phyloP scores from a whole-genome alignment of 2,329 filamentous ascomycete genomes.

The Dissoconium aciculare region DNA sequence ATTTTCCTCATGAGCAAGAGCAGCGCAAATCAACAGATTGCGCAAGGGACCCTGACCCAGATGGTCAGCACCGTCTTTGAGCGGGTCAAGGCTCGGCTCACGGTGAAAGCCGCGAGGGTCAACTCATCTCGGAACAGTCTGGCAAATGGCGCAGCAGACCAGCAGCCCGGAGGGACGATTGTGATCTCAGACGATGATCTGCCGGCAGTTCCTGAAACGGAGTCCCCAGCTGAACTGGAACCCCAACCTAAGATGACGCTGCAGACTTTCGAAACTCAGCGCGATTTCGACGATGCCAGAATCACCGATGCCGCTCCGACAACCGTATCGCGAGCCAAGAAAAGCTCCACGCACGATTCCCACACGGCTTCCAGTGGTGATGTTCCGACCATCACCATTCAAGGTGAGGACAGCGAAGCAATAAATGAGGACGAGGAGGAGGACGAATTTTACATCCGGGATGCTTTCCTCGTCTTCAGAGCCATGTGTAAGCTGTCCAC shows the following conservation, averaged over 20 bases:
- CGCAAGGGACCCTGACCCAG: conserved; percentile 89
- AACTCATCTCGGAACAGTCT: conserved; percentile 35
- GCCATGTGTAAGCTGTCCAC: conserved; percentile 97
- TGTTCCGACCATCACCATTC: conserved; percentile 24
- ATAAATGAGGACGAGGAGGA: conserved; percentile 59
- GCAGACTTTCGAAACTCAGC: conserved; percentile 53
- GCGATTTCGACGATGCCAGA: conserved; percentile 49
- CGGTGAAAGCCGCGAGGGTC: conserved; percentile 69
- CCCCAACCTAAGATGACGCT: conserved; percentile 46
- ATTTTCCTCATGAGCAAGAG: conserved; percentile 93
- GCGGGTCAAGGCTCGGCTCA: conserved; percentile 70
- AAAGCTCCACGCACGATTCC: conserved; percentile 12
- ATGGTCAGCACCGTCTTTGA: conserved; percentile 99
- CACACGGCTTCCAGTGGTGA: conserved; percentile 33
- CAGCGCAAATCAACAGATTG: conserved; percentile 88
- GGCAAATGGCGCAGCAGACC: conserved; percentile 19
- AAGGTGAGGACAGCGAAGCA: conserved; percentile 31
- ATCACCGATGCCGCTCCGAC: conserved; percentile 54
- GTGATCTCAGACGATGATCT: conserved; percentile 19
- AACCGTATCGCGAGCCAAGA: conserved; percentile 46
- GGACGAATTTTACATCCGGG: conserved; percentile 92
- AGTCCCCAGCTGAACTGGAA: conserved; percentile 30
- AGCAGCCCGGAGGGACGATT: no score
- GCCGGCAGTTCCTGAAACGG: conserved; percentile 20
- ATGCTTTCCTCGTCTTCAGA: conserved; percentile 91